Conservation (phyloP, 1,139 yeast species). For the Blastobotrys illinoisensis region DNA sequence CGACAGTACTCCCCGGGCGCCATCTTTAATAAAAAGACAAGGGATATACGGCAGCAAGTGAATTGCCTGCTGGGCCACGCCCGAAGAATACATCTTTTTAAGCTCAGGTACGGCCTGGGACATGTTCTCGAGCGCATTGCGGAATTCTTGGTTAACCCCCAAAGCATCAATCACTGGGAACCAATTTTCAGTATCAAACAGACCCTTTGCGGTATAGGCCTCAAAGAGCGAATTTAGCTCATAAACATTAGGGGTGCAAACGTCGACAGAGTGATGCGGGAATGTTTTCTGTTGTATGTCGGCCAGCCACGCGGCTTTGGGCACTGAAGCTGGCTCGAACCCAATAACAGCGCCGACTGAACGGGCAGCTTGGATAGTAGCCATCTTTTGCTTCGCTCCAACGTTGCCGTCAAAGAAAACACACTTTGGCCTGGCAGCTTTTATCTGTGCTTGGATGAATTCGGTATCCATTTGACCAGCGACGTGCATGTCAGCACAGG, state of each 20-base stretch:
- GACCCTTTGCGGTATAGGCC: conserved; percentile 43
- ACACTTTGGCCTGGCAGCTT: conserved; percentile 31
- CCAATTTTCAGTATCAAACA: conserved; percentile 65
- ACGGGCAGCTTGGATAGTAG: conserved; percentile 34
- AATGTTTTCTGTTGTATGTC: conserved; percentile 20
- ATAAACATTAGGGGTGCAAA: conserved; percentile 63
- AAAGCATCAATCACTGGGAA: conserved; percentile 65
- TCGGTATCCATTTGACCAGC: conserved; percentile 46
- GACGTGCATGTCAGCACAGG: conserved; percentile 81
- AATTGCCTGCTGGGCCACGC: conserved; percentile 63
- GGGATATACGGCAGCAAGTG: conserved; percentile 70
- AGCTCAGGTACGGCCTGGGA: conserved; percentile 27
- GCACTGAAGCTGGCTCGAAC: conserved; percentile 72
- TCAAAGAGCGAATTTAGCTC: conserved; percentile 56
- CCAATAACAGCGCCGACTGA: conserved; percentile 36
- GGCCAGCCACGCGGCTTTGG: conserved; percentile 44
- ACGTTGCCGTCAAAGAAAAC: conserved; percentile 70
- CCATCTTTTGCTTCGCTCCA: conserved; percentile 39
- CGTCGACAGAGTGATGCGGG: conserved; percentile 37
- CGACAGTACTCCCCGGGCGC: conserved; percentile 55
- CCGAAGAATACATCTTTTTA: conserved; percentile 35
- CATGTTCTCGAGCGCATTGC: conserved; percentile 38
- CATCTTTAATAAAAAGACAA: conserved; percentile 62
- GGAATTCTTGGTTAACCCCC: conserved; percentile 45
- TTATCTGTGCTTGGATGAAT: conserved; percentile 35